phyloP scores from a whole-genome alignment of 164 flowering plant genomes.

The Vitis cinerea region DNA sequence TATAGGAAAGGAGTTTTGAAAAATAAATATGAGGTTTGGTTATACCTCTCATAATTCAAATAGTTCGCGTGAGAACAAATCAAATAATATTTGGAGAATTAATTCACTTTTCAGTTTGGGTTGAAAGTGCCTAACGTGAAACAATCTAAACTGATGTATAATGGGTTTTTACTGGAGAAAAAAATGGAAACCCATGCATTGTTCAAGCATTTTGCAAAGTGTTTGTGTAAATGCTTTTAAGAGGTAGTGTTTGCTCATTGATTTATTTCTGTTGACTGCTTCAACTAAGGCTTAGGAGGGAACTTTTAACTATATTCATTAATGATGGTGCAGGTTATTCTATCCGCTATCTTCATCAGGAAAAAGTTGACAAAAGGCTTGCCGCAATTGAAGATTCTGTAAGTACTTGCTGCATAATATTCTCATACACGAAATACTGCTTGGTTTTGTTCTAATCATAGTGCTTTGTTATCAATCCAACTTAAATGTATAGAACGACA shows the following conservation, averaged over 20 bases:
- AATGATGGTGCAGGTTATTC: constrained; percentile 69
- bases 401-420: constrained; percentile 24
- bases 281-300: neutral
- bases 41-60: too few species aligned
- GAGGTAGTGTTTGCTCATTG: neutral
- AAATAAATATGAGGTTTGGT: too few species aligned
- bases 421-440: neutral
- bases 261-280: neutral
- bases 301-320: neutral
- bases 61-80: too few species aligned
- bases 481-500: too few species aligned
- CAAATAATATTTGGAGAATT: too few species aligned
- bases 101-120: too few species aligned
- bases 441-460: neutral
- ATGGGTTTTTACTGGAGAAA: too few species aligned
- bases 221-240: neutral
- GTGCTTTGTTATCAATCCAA: too few species aligned
- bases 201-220: neutral
- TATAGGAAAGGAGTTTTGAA: too few species aligned
- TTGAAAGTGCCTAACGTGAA: too few species aligned
- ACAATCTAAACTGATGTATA: too few species aligned
- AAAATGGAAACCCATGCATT: too few species aligned
- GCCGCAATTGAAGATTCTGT: constrained; percentile 85
- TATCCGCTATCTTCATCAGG: constrained; percentile 63
- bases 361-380: constrained; percentile 72